phyloP scores from a whole-genome alignment of 768 basidiomycete species.

The Saitozyma podzolica region DNA sequence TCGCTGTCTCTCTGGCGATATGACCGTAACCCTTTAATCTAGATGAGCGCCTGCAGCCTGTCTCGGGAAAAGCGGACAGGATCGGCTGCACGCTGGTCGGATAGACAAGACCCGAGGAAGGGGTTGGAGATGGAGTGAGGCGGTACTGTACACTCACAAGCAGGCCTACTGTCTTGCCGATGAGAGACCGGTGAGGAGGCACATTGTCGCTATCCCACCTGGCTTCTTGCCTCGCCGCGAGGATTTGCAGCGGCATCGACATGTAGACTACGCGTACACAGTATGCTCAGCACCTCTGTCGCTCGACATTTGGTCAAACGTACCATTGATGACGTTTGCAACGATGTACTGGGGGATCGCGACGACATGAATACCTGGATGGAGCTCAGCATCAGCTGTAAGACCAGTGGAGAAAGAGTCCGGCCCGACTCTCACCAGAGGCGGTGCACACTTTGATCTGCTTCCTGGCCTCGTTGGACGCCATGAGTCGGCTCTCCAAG shows the following conservation, averaged over 20 bases:
- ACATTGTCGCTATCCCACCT: not conserved
- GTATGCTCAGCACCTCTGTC: not conserved
- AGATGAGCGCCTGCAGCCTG: not conserved
- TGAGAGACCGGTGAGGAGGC: conserved; percentile 12
- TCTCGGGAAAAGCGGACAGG: too few species aligned
- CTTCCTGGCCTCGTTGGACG: conserved; percentile 14
- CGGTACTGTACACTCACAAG: conserved; percentile 30
- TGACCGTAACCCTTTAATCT: conserved; percentile 41
- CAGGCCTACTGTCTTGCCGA: conserved; percentile 46
- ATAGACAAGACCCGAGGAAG: not conserved
- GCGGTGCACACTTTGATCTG: conserved; percentile 27
- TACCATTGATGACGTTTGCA: conserved; percentile 26
- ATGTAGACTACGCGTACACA: conserved; percentile 15
- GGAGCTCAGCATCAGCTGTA: not conserved
- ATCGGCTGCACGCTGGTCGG: too few species aligned
- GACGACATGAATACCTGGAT: conserved; percentile 41
- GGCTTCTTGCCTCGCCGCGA: not conserved
- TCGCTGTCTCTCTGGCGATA: conserved; percentile 42
- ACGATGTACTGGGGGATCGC: conserved; percentile 41
- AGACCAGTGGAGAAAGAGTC: too few species aligned
- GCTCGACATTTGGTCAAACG: not conserved
- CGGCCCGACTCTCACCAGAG: conserved; percentile 13
- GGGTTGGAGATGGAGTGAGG: not conserved
- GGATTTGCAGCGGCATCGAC: conserved; percentile 16
- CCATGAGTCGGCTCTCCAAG: conserved; percentile 14